These are phyloP conservation scores for Tricharina praecox DNA, from an alignment of 495 filamentous ascomycete species.

Conservation along the genomic window DNA sequence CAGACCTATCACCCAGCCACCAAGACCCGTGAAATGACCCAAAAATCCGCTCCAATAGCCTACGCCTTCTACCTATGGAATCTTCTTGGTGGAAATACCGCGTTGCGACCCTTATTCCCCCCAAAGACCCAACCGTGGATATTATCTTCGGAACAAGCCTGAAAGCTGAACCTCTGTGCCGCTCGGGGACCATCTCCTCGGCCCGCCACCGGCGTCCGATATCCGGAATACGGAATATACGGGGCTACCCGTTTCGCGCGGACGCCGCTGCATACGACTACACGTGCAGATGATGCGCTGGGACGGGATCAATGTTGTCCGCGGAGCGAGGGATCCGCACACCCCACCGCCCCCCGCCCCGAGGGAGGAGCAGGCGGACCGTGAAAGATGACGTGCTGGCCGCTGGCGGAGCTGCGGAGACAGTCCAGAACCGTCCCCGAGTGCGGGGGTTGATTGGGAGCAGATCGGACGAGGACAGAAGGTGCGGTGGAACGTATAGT, in stretches of 20 bases:
- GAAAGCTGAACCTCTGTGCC: neutral
- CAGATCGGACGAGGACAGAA: conserved; percentile 56
- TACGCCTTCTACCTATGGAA: too few relatives aligned
- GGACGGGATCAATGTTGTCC: conserved; percentile 39
- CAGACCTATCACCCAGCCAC: neutral
- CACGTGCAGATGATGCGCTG: conserved; percentile 51
- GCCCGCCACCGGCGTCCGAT: neutral
- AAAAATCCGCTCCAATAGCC: neutral
- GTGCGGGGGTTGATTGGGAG: conserved; percentile 74
- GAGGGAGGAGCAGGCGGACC: conserved; percentile 36
- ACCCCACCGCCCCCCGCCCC: too few relatives aligned
- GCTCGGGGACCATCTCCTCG: neutral
- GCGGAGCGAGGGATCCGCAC: conserved; percentile 41
- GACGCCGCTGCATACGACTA: conserved; percentile 46
- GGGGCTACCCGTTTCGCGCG: conserved; percentile 57
- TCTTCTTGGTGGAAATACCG: too few relatives aligned
- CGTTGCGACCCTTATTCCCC: too few relatives aligned
- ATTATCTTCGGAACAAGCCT: neutral
- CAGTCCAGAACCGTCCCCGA: conserved; percentile 52
- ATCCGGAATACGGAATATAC: conserved; percentile 30
- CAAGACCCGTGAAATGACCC: neutral
- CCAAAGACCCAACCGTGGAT: neutral
- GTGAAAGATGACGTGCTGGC: too few relatives aligned
- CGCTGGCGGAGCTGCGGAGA: conserved; percentile 45
- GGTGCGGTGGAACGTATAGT: conserved; percentile 8